Evolutionary conservation across 495 filamentous ascomycete species (phyloP), one percentile per base, ranked within the genome.

Genomic region (Monascus purpureus): DNA sequence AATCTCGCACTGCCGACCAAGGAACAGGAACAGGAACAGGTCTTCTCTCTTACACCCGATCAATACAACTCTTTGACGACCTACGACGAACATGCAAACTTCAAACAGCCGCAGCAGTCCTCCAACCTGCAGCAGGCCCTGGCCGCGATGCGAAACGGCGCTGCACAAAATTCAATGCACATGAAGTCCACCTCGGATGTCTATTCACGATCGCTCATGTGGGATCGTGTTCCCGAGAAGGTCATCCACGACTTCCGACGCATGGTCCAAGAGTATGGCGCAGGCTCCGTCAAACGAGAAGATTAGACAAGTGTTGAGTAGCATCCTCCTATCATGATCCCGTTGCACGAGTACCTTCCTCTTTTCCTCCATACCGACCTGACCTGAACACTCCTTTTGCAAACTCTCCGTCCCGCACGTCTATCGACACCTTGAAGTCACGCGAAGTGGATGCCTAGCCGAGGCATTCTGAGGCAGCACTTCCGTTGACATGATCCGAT

Each of bases 171-270:
- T 26, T 40, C 45, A 5, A 35, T 57, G 28, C 48, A 56, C 17
- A 38, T 33, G 17, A 45, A 48, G 17, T 24, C 44, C 18, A 50
- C 52, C 17, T 59, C 59, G 12, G 85, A 93, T 45, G 82, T 95
- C 25, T 94, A 96, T 59, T 90, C 84, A 17, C 68, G 88, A 17
- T 90, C 82, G 30, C 68, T 97, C 37, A 77, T 97, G 43, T 95
- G 86, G 86, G 86, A 94, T 46, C 77, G 80, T 49, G 82, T 97
- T 39, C 85, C 92, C 28, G 64, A 74, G 40, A 85, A 97, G 47
- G 82, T 95, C 28, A 87, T 97, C 31, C 73, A 76, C 36, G 82
- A 88, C 56, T 97, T 96, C 61, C 80, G 78, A 44, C 77, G 81
- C 48, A 82, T 93, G 74, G 82, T 90, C 37, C 72, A 53, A 67